Evolutionary conservation across 2,329 filamentous ascomycete genomes (phyloP).

Genomic region (Grosmannia penicillata): DNA sequence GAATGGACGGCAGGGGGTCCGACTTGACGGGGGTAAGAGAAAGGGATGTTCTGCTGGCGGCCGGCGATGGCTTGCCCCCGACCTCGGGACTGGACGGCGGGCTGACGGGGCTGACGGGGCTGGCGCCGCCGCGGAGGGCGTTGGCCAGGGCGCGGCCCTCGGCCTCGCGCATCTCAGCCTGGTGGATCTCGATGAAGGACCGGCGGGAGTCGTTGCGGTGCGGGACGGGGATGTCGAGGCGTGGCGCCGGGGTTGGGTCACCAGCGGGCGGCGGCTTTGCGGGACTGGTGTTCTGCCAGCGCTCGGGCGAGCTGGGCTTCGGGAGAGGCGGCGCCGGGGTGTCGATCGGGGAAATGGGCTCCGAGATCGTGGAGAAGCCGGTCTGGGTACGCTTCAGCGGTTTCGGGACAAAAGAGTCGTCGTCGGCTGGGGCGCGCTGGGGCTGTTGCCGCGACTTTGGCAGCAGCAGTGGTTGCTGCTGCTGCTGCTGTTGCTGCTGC

Average conservation of each 20-base stretch:
- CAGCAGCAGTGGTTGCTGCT: conserved; percentile 2
- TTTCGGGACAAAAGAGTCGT: conserved; percentile 32
- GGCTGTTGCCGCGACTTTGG: conserved; percentile 18
- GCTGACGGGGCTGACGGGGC: too few species aligned
- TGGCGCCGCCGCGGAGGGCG: conserved; percentile 24
- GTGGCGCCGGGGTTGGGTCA: conserved; percentile 15
- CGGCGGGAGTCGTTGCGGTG: conserved; percentile 36
- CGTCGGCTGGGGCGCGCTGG: conserved; percentile 24
- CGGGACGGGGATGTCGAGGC: conserved; percentile 18
- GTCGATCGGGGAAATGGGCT: conserved; percentile 20
- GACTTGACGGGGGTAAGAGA: conserved; percentile 3
- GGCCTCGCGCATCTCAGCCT: conserved; percentile 44
- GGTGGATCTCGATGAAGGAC: conserved; percentile 43
- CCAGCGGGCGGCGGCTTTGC: conserved; percentile 17
- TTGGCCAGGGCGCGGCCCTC: conserved; percentile 45
- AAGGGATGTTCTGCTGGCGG: not conserved
- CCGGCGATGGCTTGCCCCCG: conserved; percentile 5
- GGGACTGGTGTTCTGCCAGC: conserved; percentile 27
- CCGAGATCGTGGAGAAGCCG: conserved; percentile 27
- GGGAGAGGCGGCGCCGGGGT: not conserved
- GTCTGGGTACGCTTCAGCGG: conserved; percentile 44
- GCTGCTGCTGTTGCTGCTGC: conserved; percentile 13
- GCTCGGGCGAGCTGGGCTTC: conserved; percentile 24
- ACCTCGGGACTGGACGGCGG: conserved; percentile 12
- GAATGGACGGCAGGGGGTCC: conserved; percentile 1